These are phyloP conservation scores for Rhodotorula sp. DNA, from an alignment of 1,284 basidiomycete genomes.

Conservation along the genomic window DNA sequence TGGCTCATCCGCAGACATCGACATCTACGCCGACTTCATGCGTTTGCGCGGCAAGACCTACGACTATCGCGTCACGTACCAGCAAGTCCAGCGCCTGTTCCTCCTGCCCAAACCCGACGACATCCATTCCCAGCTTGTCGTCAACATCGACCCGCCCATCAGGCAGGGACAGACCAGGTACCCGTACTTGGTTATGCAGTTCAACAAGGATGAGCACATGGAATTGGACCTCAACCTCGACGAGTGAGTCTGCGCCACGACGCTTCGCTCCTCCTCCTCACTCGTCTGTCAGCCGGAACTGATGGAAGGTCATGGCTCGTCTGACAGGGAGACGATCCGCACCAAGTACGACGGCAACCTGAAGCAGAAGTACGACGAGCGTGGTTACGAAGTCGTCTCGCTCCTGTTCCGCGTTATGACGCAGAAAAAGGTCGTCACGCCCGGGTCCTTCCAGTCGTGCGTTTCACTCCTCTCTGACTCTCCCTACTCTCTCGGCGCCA, in stretches of 20 bases:
- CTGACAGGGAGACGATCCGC: conserved; percentile 48
- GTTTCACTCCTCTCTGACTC: conserved; percentile 7
- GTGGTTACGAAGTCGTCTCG: conserved; percentile 93
- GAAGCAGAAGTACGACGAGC: conserved; percentile 87
- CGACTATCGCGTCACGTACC: conserved; percentile 96
- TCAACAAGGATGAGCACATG: conserved; percentile 93
- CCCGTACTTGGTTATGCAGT: conserved; percentile 97
- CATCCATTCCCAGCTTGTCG: conserved; percentile 89
- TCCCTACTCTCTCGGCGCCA: neutral
- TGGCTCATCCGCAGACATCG: conserved; percentile 63
- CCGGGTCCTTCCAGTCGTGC: conserved; percentile 80
- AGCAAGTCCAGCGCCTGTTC: conserved; percentile 85
- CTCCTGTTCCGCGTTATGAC: conserved; percentile 89
- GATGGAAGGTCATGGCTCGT: conserved; percentile 20
- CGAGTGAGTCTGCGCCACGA: conserved; percentile 63
- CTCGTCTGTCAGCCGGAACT: neutral
- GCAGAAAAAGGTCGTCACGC: conserved; percentile 81
- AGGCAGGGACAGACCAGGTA: conserved; percentile 98
- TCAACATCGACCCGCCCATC: conserved; percentile 87
- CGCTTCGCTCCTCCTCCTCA: neutral
- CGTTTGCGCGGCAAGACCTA: conserved; percentile 96
- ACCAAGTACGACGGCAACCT: conserved; percentile 69
- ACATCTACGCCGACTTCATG: conserved; percentile 94
- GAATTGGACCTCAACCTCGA: conserved; percentile 91
- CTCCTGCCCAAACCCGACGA: conserved; percentile 92